Conservation (phyloP, 2,329 filamentous ascomycete species). For the Dactylonectria macrodidyma region DNA sequence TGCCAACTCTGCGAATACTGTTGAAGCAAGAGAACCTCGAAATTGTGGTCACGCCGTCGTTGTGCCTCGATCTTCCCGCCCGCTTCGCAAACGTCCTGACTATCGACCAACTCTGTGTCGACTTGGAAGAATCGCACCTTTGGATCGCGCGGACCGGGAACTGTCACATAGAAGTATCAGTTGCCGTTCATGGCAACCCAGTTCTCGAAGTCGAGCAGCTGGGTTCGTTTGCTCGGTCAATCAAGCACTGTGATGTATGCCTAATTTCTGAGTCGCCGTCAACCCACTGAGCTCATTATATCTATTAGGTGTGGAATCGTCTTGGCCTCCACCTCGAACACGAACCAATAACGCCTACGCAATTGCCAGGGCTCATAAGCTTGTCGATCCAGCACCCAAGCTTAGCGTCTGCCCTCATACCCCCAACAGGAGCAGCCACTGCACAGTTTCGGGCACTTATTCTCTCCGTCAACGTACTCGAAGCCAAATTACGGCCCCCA, state of each 20-base stretch:
- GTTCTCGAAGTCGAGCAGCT: constrained; percentile 32
- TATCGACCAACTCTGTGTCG: constrained; percentile 42
- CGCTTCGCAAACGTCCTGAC: constrained; percentile 29
- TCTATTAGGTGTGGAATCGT: constrained; percentile 50
- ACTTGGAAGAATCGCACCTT: constrained; percentile 43
- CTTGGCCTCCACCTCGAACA: constrained; percentile 49
- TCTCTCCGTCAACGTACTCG: constrained; percentile 46
- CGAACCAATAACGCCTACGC: constrained; percentile 17
- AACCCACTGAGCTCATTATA: constrained; percentile 2
- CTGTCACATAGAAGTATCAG: constrained; percentile 49
- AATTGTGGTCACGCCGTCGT: constrained; percentile 43
- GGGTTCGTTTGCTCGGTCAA: constrained; percentile 32
- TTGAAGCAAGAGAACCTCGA: constrained; percentile 42
- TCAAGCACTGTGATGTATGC: constrained; percentile 49
- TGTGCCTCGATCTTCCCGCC: constrained; percentile 47
- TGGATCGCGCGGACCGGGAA: constrained; percentile 53
- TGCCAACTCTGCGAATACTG: constrained; percentile 46
- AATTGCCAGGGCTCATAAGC: constrained; percentile 38
- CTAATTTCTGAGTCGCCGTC: too few species aligned
- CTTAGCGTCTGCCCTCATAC: constrained; percentile 49
- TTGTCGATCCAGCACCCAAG: constrained; percentile 57
- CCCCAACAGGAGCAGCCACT: constrained; percentile 45
- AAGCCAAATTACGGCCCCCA: not conserved
- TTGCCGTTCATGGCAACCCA: constrained; percentile 41
- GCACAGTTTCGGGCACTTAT: constrained; percentile 47